Evolutionary conservation across 306 rosid species (phyloP).

Genomic region (Ormosia semicastrata): DNA sequence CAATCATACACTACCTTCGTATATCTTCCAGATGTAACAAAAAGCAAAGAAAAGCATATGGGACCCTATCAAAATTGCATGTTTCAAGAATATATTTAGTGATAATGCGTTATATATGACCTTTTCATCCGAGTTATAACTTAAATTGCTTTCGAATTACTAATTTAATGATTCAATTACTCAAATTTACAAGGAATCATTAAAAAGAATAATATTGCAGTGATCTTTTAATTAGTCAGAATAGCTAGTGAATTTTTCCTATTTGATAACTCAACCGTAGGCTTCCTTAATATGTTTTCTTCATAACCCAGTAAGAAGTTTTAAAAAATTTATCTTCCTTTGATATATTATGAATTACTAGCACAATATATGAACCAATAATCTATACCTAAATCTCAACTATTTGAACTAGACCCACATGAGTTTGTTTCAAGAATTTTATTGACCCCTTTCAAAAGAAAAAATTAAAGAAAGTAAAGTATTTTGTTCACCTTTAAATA

Average conservation of each 20-base stretch:
- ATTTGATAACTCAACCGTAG: background rate
- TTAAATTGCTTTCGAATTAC: background rate
- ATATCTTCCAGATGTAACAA: constrained; percentile 31
- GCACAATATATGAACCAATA: background rate
- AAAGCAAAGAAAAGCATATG: constrained; percentile 33
- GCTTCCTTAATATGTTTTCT: no score
- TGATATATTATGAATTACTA: background rate
- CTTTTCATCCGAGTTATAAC: constrained; percentile 11
- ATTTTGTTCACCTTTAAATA: background rate
- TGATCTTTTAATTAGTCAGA: background rate
- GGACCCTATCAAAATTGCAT: constrained; percentile 32
- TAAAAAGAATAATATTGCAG: constrained; percentile 37
- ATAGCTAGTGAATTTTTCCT: background rate
- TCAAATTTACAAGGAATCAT: background rate
- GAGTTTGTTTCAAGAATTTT: background rate
- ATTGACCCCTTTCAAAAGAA: background rate
- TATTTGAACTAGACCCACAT: background rate
- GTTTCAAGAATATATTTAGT: constrained; percentile 34
- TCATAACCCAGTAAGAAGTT: no score
- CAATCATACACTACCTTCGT: constrained; percentile 13
- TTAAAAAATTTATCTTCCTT: background rate
- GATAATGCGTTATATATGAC: constrained; percentile 13
- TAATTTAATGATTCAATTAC: background rate
- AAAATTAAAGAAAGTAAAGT: background rate
- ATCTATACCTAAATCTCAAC: background rate